Base-by-base conservation (phyloP, 1,139 yeast genomes). In the Yamadazyma mexicana region DNA sequence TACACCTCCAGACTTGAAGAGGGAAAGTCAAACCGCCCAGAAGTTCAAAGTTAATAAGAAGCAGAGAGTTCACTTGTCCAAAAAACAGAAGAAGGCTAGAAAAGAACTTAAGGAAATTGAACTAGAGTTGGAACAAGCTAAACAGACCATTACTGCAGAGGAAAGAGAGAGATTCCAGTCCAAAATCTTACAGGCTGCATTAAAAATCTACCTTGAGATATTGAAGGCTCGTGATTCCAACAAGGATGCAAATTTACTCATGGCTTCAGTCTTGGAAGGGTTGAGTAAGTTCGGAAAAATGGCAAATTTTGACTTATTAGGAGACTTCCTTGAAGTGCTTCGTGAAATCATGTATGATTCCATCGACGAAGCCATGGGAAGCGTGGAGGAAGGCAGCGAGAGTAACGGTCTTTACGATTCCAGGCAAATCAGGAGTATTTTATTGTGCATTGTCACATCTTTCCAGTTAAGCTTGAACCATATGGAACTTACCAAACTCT, bases 221-320 rank as follows among this genome's bases (percentile, higher is more conserved):
- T 70, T 92, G 47, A 85, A 78, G 57, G 69, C 69, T 6, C 73
- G 74, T 3, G 54, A 68, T 17, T 45, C 56, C 1, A 73, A 79
- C 33, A 75, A 79, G 20, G 77, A 79, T 34, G 76, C 78, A n/a
- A 51, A 54, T 17, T 50, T 49, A 14, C 69, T 92, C 40, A 81
- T 88, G 73, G 96, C 95, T 7, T 75, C 92, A 0, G 95, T 92
- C 0, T 70, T 92, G 39, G 98, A 92, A 67, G 98, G 98, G 5
- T 66, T 92, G 42, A 87, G 97, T 2, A 81, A 80, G 57, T 89
- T 84, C 58, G 96, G 98, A 2, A 92, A 84, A 55, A 83, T 91
- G 81, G 91, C 95, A 27, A 92, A 92, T 57, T 80, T 92, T 40
- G 98, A 92, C 50, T 70, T 92, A 39, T 75, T 92, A 51, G 98